phyloP scores from a whole-genome alignment of 2,329 filamentous ascomycete genomes.

The Colletotrichum sp. region DNA sequence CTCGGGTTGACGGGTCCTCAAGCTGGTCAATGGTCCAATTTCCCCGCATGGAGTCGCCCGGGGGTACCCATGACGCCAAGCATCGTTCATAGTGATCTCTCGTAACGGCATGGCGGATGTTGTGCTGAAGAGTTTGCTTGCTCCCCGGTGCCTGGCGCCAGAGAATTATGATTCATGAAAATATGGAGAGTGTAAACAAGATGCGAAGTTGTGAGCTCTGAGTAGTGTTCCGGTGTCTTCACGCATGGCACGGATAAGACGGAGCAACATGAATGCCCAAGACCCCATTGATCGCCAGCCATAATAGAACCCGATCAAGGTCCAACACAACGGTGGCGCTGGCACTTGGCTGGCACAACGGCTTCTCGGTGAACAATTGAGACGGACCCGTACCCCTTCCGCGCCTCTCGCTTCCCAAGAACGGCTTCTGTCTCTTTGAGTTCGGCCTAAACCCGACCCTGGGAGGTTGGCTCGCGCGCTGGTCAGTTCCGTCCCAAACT shows the following conservation, averaged over 20 bases:
- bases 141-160: not conserved
- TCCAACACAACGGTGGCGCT: not conserved
- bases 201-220: not conserved
- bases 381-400: not conserved
- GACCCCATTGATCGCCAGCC: not conserved
- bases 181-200: not conserved
- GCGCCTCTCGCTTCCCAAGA: not conserved
- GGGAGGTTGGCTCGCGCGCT: not conserved
- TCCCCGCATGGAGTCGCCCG: conserved; percentile 8
- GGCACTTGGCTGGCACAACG: not conserved
- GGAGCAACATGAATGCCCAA: not conserved
- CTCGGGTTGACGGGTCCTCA: not conserved
- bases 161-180: not conserved
- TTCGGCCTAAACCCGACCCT: not conserved
- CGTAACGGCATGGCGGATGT: not conserved
- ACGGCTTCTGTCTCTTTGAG: not conserved
- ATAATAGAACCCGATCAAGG: not conserved
- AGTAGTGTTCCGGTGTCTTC: not conserved
- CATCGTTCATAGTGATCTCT: not conserved
- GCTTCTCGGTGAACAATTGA: not conserved
- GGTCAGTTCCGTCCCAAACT: not conserved
- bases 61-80: conserved; percentile 2
- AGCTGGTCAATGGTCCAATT: not conserved
- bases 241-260: not conserved
- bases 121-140: not conserved